A percentile compares a stretch with the other conserved stretches of the same genome.
These are phyloP conservation scores for Paecilomyces sp. DNA, from an alignment of 2,329 filamentous ascomycete genomes.

Conservation along the genomic window DNA sequence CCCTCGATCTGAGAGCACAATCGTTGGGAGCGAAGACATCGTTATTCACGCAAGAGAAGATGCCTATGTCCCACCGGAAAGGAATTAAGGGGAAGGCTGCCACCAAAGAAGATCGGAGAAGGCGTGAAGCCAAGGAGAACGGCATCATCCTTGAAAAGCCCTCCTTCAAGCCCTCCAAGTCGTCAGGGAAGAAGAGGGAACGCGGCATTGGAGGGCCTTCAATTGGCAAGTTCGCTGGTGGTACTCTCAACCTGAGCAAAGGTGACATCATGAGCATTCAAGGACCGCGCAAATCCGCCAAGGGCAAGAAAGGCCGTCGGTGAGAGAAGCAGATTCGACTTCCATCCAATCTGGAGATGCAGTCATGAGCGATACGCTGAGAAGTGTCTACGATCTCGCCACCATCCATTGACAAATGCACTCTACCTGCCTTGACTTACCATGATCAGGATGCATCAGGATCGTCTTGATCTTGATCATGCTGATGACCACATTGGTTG, in stretches of 20 bases:
- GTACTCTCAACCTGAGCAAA: conserved; percentile 70
- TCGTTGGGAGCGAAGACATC: conserved; percentile 71
- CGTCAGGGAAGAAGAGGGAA: conserved; percentile 42
- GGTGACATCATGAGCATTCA: conserved; percentile 68
- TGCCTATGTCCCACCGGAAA: conserved; percentile 81
- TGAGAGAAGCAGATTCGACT: conserved; percentile 5
- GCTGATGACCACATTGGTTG: not conserved
- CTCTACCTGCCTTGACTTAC: not conserved
- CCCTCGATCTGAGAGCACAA: conserved; percentile 76
- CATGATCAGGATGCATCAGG: not conserved
- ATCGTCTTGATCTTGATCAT: not conserved
- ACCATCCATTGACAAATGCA: not conserved
- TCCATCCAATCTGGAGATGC: not conserved
- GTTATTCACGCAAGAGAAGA: conserved; percentile 70
- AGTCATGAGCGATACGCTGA: not conserved
- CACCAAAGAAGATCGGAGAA: conserved; percentile 60
- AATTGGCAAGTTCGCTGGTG: conserved; percentile 73
- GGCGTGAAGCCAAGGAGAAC: conserved; percentile 78
- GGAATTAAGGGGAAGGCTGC: conserved; percentile 68
- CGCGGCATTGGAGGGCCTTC: conserved; percentile 66
- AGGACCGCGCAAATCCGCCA: conserved; percentile 37
- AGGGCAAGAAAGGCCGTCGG: conserved; percentile 25
- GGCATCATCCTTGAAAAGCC: conserved; percentile 74
- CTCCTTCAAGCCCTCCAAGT: conserved; percentile 26
- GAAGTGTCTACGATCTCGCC: not conserved